Evolutionary conservation across 129 eudicot genomes (phyloP).

Genomic region (Flaveria linearis): DNA sequence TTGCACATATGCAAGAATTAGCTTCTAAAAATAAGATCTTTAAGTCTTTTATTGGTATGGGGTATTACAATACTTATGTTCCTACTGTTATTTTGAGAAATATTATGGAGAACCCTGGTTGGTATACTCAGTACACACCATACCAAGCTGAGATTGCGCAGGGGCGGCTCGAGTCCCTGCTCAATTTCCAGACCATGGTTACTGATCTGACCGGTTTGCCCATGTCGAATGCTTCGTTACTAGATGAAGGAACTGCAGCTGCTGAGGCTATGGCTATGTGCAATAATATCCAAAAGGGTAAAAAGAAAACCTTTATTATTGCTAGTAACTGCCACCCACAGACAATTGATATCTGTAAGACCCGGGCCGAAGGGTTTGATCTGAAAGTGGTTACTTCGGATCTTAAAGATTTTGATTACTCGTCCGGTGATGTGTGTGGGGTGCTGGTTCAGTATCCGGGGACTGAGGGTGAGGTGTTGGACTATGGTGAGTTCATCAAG

Average conservation of each 20-base stretch:
- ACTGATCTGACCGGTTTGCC: constrained; percentile 92
- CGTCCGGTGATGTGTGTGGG: constrained; percentile 90
- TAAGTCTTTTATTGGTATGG: constrained; percentile 93
- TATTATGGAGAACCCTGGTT: constrained; percentile 88
- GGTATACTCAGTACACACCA: constrained; percentile 97
- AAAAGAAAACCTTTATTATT: constrained; percentile 81
- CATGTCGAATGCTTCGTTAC: constrained; percentile 89
- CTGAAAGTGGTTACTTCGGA: constrained; percentile 67
- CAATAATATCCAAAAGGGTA: constrained; percentile 75
- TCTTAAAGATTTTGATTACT: constrained; percentile 74
- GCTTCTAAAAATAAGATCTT: constrained; percentile 75
- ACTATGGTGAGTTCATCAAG: constrained; percentile 80
- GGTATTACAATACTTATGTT: constrained; percentile 79
- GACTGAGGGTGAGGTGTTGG: constrained; percentile 88
- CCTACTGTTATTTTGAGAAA: constrained; percentile 89
- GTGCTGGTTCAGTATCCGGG: constrained; percentile 96
- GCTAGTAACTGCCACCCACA: constrained; percentile 95
- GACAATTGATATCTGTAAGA: constrained; percentile 81
- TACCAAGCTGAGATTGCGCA: constrained; percentile 96
- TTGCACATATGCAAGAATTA: constrained; percentile 70
- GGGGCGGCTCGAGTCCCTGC: constrained; percentile 82
- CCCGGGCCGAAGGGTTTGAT: constrained; percentile 86
- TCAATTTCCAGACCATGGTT: constrained; percentile 84
- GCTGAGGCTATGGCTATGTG: constrained; percentile 99
- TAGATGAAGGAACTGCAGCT: constrained; percentile 95